Evolutionary conservation across 192 early-diverging fungal species (phyloP).

Genomic region (Umbelopsis sp.): DNA sequence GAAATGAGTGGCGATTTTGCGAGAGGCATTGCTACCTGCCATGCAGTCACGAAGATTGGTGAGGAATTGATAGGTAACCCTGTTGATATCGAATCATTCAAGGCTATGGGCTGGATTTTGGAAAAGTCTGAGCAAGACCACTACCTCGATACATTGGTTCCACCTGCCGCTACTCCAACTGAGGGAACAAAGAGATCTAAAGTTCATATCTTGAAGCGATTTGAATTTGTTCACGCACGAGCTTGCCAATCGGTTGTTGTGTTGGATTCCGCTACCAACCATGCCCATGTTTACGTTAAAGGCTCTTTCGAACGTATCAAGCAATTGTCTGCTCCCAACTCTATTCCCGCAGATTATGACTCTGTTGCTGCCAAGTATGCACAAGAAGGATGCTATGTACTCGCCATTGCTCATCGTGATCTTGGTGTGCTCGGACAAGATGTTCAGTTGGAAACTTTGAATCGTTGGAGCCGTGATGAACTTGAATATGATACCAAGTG

Average conservation of each 20-base stretch:
- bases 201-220: constrained; percentile 65
- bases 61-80: constrained; percentile 67
- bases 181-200: constrained; percentile 30
- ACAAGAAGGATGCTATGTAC: constrained; percentile 78
- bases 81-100: constrained; percentile 81
- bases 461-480: constrained; percentile 54
- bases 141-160: constrained; percentile 55
- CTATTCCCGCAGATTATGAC: constrained; percentile 63
- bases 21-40: constrained; percentile 63
- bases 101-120: constrained; percentile 57
- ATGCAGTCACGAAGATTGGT: constrained; percentile 61
- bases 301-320: constrained; percentile 79
- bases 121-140: constrained; percentile 20
- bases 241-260: constrained; percentile 76
- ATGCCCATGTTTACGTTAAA: constrained; percentile 71
- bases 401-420: constrained; percentile 68
- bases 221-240: constrained; percentile 78
- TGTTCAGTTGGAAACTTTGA: constrained; percentile 39
- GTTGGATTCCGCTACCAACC: constrained; percentile 53
- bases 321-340: constrained; percentile 45
- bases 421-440: constrained; percentile 52
- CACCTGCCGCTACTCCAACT: constrained; percentile 38
- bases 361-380: constrained; percentile 59
- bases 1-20: constrained; percentile 36
- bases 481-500: constrained; percentile 57